Conservation (phyloP, 2,329 filamentous ascomycete genomes). For the Rhinocladiella similis region DNA sequence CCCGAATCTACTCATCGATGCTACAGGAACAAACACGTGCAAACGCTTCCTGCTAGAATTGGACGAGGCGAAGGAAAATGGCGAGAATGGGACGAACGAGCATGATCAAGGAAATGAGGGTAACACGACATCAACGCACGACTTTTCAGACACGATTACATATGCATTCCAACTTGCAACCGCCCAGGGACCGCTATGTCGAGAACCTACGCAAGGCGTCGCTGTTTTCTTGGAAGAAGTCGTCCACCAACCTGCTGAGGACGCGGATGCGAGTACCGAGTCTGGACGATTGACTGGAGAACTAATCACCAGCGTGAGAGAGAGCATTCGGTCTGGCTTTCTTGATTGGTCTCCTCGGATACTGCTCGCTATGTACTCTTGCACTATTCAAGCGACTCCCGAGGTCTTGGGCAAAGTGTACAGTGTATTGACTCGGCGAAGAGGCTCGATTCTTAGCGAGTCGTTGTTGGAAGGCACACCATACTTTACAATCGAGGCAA, state of each 20-base stretch:
- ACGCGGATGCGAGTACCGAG: slow-evolving; percentile 55
- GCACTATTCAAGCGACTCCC: slow-evolving; percentile 88
- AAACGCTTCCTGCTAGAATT: slow-evolving; percentile 59
- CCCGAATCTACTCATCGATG: slow-evolving; percentile 86
- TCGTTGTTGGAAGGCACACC: slow-evolving; percentile 92
- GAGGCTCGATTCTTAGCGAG: slow-evolving; percentile 85
- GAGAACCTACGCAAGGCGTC: slow-evolving; percentile 89
- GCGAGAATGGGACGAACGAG: neutral
- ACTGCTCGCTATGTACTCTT: slow-evolving; percentile 95
- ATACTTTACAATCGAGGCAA: slow-evolving; percentile 89
- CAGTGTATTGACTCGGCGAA: slow-evolving; percentile 91
- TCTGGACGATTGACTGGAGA: slow-evolving; percentile 85
- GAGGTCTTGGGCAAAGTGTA: slow-evolving; percentile 96
- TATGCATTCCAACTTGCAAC: slow-evolving; percentile 95
- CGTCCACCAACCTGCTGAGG: slow-evolving; percentile 49
- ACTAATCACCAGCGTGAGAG: slow-evolving; percentile 84
- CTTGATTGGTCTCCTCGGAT: slow-evolving; percentile 95
- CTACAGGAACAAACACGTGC: slow-evolving; percentile 70
- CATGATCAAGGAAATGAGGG: slow-evolving; percentile 28
- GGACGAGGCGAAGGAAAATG: slow-evolving; percentile 28
- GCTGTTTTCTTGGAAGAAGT: slow-evolving; percentile 88
- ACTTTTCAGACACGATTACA: slow-evolving; percentile 84
- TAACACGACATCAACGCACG: slow-evolving; percentile 53
- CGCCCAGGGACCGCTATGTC: slow-evolving; percentile 83
- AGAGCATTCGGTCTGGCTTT: slow-evolving; percentile 81